Evolutionary conservation across 352 stramenopile species (phyloP), one percentile per base, ranked within the genome.

Genomic region (Phytophthora gonapodyides): DNA sequence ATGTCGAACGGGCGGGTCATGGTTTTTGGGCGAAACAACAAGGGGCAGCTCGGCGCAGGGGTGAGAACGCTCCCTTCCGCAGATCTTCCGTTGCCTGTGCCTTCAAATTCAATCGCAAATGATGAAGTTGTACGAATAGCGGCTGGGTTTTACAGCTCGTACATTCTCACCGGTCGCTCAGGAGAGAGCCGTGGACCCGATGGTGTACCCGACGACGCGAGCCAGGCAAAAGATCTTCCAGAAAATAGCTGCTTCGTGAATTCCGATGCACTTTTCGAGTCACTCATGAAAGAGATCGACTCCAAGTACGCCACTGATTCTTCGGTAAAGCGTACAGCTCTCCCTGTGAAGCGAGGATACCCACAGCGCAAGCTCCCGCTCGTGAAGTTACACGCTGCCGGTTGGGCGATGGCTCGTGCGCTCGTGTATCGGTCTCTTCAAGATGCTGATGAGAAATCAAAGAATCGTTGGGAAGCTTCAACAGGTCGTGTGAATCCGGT

Each of bases 11-110:
- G 84, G 5, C 75, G 84, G 1, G 83, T 93, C 11, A 94, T 96
- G 85, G 85, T 93, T 0, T 96, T 96, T 71, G 85, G 87, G 5
- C 78, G 87, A 38, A 96, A 96, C 66, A 96, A 96, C 61, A 96
- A 96, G 46, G 85, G 87, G 0, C 87, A 96, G 30, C 82, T 94
- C 15, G 85, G 87, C 1, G 79, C 83, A 5, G 87, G 85, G 2
- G 82, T 83, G 8, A 76, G 85, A 44, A 93, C 87, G 7, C 56
- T 96, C 6, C 81, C 87, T 16, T 94, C 87, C 3, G 87, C 85
- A 13, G 87, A 96, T 34, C 52, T 96, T 2, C 87, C 87, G 2
- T 69, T 96, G 2, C 85, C 84, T 0, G 78, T 94, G 17, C 82
- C 84, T 33, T 88, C 81, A 0, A 91, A 89, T 57, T 81, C 84